Conservation (phyloP, 768 basidiomycete genomes). For the Tricholoma sp. region DNA sequence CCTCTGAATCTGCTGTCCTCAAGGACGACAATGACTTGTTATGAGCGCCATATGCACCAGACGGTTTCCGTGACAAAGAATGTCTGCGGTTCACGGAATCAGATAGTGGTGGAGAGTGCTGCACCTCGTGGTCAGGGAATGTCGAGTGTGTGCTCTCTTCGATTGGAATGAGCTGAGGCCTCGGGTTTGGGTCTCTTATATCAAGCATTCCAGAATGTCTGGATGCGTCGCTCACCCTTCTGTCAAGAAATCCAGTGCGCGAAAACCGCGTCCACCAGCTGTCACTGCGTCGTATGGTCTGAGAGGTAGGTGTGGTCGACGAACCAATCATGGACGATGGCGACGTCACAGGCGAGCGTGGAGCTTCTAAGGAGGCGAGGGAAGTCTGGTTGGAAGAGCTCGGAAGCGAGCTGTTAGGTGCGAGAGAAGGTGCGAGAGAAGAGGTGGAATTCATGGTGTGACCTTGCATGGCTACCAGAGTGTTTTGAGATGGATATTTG, state of each 20-base stretch:
- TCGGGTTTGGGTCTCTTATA: conserved; percentile 78
- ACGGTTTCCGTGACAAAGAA: conserved; percentile 2
- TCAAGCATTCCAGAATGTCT: conserved; percentile 34
- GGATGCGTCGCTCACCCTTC: conserved; percentile 38
- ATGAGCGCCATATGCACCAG: conserved; percentile 30
- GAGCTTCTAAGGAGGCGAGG: conserved; percentile 20
- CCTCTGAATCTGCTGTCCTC: conserved; percentile 64
- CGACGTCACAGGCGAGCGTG: conserved; percentile 23
- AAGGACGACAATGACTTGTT: conserved; percentile 52
- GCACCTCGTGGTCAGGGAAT: conserved; percentile 13
- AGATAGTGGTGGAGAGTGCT: conserved; percentile 8
- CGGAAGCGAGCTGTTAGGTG: conserved; percentile 22
- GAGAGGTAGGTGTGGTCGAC: conserved; percentile 31
- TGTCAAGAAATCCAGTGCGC: conserved; percentile 59
- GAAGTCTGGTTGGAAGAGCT: conserved; percentile 22
- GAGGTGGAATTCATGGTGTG: conserved; percentile 13
- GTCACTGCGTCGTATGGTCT: conserved; percentile 58
- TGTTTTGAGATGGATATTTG: conserved; percentile 31
- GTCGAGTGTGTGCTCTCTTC: conserved; percentile 43
- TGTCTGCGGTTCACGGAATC: conserved; percentile 7
- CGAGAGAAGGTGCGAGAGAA: conserved; percentile 21
- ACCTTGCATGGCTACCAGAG: conserved; percentile 20
- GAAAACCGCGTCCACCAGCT: conserved; percentile 79
- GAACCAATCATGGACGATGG: conserved; percentile 37
- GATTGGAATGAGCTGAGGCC: conserved; percentile 58